Conservation (phyloP, 2,329 filamentous ascomycete species). For the Clonostachys rosea region DNA sequence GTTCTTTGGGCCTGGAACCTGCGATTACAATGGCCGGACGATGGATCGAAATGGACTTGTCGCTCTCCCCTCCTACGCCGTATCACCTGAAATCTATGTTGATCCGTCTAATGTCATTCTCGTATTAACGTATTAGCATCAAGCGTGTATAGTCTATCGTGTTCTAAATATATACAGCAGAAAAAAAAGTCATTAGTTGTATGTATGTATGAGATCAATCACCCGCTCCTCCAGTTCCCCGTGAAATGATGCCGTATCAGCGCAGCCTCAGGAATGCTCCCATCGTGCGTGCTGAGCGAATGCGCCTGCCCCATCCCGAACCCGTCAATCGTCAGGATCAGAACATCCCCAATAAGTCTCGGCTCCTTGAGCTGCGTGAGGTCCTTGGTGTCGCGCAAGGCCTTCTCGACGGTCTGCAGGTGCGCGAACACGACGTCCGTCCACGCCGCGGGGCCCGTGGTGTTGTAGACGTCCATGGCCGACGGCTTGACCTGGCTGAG, state of each 20-base stretch:
- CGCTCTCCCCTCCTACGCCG: too few species aligned
- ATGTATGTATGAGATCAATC: background rate
- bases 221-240: slow-evolving; percentile 6
- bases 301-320: slow-evolving; percentile 17
- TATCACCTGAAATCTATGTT: too few species aligned
- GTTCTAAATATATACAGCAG: too few species aligned
- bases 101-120: too few species aligned
- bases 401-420: slow-evolving; percentile 11
- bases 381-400: slow-evolving; percentile 4
- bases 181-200: too few species aligned
- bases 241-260: slow-evolving; percentile 16
- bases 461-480: slow-evolving; percentile 20
- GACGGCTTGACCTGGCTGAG: slow-evolving; percentile 7
- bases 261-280: slow-evolving; percentile 12
- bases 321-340: slow-evolving; percentile 15
- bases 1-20: too few species aligned
- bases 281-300: slow-evolving; percentile 16
- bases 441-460: slow-evolving; percentile 22
- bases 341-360: slow-evolving; percentile 7
- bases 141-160: too few species aligned
- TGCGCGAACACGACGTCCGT: slow-evolving; percentile 20
- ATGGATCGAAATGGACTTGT: too few species aligned
- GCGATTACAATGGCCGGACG: too few species aligned
- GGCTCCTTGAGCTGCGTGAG: slow-evolving; percentile 7
- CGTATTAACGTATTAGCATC: too few species aligned